Base-by-base conservation (phyloP, 805 yeast genomes). In the Starmerella gropengiesseri region DNA sequence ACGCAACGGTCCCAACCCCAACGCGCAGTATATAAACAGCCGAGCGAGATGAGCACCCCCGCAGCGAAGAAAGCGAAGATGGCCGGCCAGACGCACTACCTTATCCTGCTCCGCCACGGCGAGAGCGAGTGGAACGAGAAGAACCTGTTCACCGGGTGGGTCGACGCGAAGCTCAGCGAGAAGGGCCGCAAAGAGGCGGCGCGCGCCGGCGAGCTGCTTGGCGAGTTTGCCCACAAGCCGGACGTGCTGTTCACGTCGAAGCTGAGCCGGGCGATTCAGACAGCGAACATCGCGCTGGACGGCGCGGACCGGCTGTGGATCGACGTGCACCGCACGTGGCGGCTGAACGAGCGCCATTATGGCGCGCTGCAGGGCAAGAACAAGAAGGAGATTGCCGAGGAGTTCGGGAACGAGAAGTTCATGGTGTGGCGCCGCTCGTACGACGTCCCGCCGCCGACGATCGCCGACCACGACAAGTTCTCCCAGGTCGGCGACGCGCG, bases 131-230 rank as follows among this genome's bases (percentile, higher is more conserved):
- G 97, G 97, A 87, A 87, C 69, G 94, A 85, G 69, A 84, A 85
- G 74, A 89, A 87, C 77, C 74, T 87, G 57, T 87, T 87, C 81
- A 87, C 96, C 66, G 97, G 97, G 62, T 87, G 97, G 97, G 96
- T 89, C 51, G 97, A 87, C 67, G 94, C 85, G 56, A 71, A 75
- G 60, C 75, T 87, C 64, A 78, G 89, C 43, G 86, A 73, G 49
- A 67, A 74, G 56, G 97, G 97, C 68, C 76, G 73, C 64, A 73
- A 78, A 64, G 97, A 87, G 73, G 97, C 97, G 57, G 71, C 70
- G 55, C 79, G 82, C 65, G 97, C 96, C 54, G 97, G 96, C 68
- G 85, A 78, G 64, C 72, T 89, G 63, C 73, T 87, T 63, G 81
- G 78, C 67, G 93, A 85, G 66, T 77, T 89, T 50, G 83, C 82